Base-by-base conservation (phyloP, 1,284 basidiomycete genomes). In the Fomitiporia mediterranea region DNA sequence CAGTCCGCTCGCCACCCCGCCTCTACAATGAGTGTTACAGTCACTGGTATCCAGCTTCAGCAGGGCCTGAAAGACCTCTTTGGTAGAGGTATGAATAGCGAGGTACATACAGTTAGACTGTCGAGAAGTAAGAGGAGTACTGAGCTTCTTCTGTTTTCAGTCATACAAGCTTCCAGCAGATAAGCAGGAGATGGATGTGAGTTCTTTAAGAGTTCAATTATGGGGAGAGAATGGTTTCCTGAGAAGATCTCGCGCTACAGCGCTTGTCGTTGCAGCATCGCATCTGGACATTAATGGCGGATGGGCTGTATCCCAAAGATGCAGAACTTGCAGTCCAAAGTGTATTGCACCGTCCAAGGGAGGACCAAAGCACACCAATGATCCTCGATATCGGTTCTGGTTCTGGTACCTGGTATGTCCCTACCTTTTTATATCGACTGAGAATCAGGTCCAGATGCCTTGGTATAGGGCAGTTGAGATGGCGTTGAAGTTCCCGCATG, bases 381-480 rank as follows among this genome's bases (percentile, higher is more conserved):
- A 59, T 59, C 30, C 53, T 59, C 13, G 57, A 59, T 32, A 53
- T 59, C 25, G 57, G 57, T 7, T 59, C 57, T 13, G 57, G 57
- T 7, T 59, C 57, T 21, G 57, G 57, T 15, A 32, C 53, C 13
- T 59, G 57, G 57, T 59, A 50, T 23, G 51, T 47, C 19, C 38
- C 13, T 4, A 25, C 19, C 28, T 27, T 34, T 17, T 9, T 44
- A 15, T 17, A 46, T 50, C 3, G 11, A 25, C 39, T 6, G 3
- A 23, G 13, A 53, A 15, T 32, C 11, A 40, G 6, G 25, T 40
- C 11, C 9, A 6, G 34, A 27, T 46, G 27, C 1, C n/a, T 19
- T 25, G 21, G 8, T 23, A 55, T 32, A 59, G 57, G 57, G 54
- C 57, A 0, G 49, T 59, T 13, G 57, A 59, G 25, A 59, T 59